Base-by-base conservation (phyloP, 1,284 basidiomycete species). In the Ceratobasidium theobromae region DNA sequence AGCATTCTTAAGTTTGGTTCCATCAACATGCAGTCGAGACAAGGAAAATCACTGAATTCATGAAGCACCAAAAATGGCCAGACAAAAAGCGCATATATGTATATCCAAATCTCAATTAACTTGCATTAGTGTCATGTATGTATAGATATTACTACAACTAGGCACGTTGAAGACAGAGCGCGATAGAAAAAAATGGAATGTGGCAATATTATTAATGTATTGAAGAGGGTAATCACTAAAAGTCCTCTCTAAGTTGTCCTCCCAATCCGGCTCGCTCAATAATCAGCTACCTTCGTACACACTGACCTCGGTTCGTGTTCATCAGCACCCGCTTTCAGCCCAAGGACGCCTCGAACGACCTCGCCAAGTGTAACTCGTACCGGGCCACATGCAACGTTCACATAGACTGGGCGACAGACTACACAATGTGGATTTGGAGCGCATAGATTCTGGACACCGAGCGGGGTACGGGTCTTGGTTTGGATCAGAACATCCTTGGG, bases 381-480 rank as follows among this genome's bases (percentile, higher is more conserved):
- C 0, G 86, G 81, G 71, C 93, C 89, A 68, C 92, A 91, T 14
- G 78, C 80, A 8, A 97, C 76, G 6, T 84, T 81, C 0, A 86
- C 79, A 75, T 98, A 99, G 0, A 87, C 85, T 71, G 97, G 94
- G 66, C 89, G 78, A 73, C 96, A 99, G 16, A 97, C 83, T 0
- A 89, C 88, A 72, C 96, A 99, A 14, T 77, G 75, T 0, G 84
- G 80, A 72, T 91, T 91, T 0, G 94, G 92, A 11, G 79, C 72
- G 27, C 82, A 85, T 49, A 88, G 77, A 9, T 77, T 81, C 71
- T 86, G 85, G 2, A 85, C 80, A 71, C 85, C 88, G 32, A 95
- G 80, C 0, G 91, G 91, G 46, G 88, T 85, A 4, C 82, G 76
- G 0, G 90, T 84, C 71, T 90, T 90, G 72, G 87, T 84, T 74